Percentiles rank a stretch among this genome's conserved stretches.
Conservation (phyloP, 768 basidiomycete species). For the Kwoniella dendrophila region DNA sequence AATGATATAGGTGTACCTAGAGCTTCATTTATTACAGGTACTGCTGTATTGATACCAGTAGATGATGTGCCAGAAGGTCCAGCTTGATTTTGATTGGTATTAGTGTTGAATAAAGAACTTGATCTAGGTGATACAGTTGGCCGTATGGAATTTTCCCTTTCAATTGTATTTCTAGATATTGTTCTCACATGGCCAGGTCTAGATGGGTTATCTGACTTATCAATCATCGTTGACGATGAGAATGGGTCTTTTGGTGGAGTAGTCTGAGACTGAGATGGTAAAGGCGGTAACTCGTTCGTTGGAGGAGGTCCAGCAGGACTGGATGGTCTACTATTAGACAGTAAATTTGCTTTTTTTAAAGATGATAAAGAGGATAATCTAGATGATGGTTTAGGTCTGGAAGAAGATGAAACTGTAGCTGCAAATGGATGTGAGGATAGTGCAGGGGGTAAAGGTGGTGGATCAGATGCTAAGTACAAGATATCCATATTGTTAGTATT, state of each 20-base stretch:
- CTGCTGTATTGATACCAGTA: no score
- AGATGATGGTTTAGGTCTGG: conserved; percentile 20
- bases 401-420: conserved; percentile 10
- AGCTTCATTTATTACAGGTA: background rate
- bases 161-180: background rate
- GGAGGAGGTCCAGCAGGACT: conserved; percentile 26
- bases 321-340: conserved; percentile 9
- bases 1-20: conserved; percentile 15
- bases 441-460: conserved; percentile 24
- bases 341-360: conserved; percentile 3
- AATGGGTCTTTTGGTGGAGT: background rate
- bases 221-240: background rate
- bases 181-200: conserved; percentile 4
- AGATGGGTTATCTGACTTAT: background rate
- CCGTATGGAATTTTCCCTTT: no score
- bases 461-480: conserved; percentile 44
- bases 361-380: conserved; percentile 20
- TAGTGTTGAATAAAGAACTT: conserved; percentile 8
- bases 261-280: background rate
- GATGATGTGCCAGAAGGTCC: conserved; percentile 1
- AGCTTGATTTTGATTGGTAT: background rate
- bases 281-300: conserved; percentile 16
- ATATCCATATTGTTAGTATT: conserved; percentile 54
- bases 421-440: conserved; percentile 21
- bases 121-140: conserved; percentile 21